Evolutionary conservation across 805 yeast genomes (phyloP).

Genomic region (Lachancea sp.): DNA sequence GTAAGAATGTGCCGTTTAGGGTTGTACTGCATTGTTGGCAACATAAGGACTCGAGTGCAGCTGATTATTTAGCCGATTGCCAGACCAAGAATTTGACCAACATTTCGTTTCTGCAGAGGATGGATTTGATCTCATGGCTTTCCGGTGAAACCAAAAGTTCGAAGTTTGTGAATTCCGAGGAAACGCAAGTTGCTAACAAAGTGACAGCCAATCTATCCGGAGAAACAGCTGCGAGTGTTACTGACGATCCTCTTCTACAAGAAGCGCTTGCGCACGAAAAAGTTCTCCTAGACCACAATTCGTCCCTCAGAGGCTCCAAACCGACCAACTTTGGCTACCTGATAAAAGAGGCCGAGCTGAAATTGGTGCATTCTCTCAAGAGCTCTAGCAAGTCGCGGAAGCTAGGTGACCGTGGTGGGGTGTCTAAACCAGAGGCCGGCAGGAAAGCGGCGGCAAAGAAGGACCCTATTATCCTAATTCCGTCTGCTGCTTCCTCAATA

Average conservation of each 20-base stretch:
- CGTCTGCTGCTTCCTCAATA: constrained; percentile 74
- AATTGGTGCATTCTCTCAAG: constrained; percentile 48
- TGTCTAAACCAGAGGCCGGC: constrained; percentile 15
- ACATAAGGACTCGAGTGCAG: constrained; percentile 62
- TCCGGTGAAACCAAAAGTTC: constrained; percentile 60
- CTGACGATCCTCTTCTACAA: constrained; percentile 33
- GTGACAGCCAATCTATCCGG: background rate
- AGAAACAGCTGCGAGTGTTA: background rate
- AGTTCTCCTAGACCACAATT: constrained; percentile 51
- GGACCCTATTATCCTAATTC: constrained; percentile 68
- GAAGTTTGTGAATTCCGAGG: constrained; percentile 37
- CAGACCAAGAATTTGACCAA: constrained; percentile 57
- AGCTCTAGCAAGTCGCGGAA: constrained; percentile 26
- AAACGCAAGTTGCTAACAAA: background rate
- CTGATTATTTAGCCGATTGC: constrained; percentile 76
- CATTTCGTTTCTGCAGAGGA: constrained; percentile 76
- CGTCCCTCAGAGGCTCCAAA: constrained; percentile 59
- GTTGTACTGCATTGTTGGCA: constrained; percentile 75
- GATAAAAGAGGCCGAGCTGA: constrained; percentile 57
- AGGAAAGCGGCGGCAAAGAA: constrained; percentile 18
- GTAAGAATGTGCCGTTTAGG: constrained; percentile 43
- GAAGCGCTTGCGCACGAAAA: constrained; percentile 37
- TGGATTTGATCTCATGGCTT: constrained; percentile 78
- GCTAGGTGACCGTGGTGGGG: constrained; percentile 17
- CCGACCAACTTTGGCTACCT: constrained; percentile 61